These are phyloP conservation scores for Xylaria polymorpha DNA, from an alignment of 2,329 filamentous ascomycete genomes.

Conservation along the genomic window DNA sequence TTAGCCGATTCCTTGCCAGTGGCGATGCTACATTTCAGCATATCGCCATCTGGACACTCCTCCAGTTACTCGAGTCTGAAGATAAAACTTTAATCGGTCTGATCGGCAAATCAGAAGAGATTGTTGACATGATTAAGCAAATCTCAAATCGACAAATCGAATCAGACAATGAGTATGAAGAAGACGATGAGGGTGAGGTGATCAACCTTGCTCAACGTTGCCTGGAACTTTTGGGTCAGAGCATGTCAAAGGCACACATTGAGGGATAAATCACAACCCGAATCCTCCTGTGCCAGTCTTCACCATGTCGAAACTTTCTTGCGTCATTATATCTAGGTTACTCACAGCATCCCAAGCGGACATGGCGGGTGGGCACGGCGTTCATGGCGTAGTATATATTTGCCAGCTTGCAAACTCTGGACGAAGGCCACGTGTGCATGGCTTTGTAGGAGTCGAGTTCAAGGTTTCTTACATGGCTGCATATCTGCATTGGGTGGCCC, in stretches of 20 bases:
- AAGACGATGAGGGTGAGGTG: constrained; percentile 93
- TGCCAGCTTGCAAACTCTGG: constrained; percentile 47
- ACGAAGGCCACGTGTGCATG: constrained; percentile 38
- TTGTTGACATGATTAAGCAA: constrained; percentile 89
- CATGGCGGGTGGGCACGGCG: constrained; percentile 56
- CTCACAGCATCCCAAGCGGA: constrained; percentile 50
- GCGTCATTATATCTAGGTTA: constrained; percentile 48
- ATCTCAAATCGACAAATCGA: constrained; percentile 92
- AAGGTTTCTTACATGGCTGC: constrained; percentile 44
- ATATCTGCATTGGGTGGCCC: constrained; percentile 48
- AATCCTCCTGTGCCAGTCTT: constrained; percentile 15
- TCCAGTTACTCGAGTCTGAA: constrained; percentile 95
- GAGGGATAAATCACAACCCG: constrained; percentile 68
- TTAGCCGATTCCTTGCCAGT: constrained; percentile 90
- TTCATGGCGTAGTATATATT: constrained; percentile 56
- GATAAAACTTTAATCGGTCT: constrained; percentile 88
- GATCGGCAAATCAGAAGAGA: constrained; percentile 89
- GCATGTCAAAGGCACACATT: constrained; percentile 80
- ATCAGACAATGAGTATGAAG: constrained; percentile 84
- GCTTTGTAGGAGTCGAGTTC: constrained; percentile 43
- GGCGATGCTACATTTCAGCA: constrained; percentile 98
- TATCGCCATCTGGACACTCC: constrained; percentile 97
- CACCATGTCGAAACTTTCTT: constrained; percentile 41
- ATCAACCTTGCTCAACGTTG: constrained; percentile 91
- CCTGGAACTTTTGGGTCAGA: constrained; percentile 84